Base-by-base conservation (phyloP, 495 filamentous ascomycete species). In the Daldinia loculata region DNA sequence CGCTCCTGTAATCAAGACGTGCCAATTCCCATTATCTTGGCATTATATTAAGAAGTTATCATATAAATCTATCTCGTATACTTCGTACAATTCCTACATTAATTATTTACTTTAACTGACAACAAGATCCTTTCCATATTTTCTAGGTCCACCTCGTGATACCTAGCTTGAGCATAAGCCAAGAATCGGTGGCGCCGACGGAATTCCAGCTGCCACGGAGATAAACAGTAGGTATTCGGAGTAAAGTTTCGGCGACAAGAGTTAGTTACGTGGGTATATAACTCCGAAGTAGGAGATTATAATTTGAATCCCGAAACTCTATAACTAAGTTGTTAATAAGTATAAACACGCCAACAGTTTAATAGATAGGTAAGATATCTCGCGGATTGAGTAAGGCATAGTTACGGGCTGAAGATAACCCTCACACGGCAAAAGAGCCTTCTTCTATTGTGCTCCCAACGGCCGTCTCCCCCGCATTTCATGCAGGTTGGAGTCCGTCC, bases 381-480 rank as follows among this genome's bases (percentile, higher is more conserved):
- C 9, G 11, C 2, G 3, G 19, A 2, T 22, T 12, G 0, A 22
- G 7, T 12, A 48, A 7, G 43, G 8, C 2, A 22, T 22, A 48
- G 8, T 11, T 24, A 24, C 43, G 43, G 43, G 43, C 9, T 24
- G 19, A 48, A 48, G 43, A 48, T 48, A 48, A 48, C 11, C 43
- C 43, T 24, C 17, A 48, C 8, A 4, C 43, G 43, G 43, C 17
- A 48, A 24, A 48, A 24, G 19, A 24, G 8, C 17, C 15, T 17
- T 41, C 39, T 41, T 7, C 11, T 36, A 11, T 34, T 41, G 15
- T 3, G 39, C 43, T 9, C 43, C 3, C 9, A 30, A 30, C 8
- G 24, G 15, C 15, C 6, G 26, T 30, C n/a, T 56, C 29, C 53
- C 53, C 53, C 53, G 53, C 53, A 56, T 56, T 29, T 56, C 30